Evolutionary conservation across 768 basidiomycete genomes (phyloP), one percentile per base, ranked within the genome.

Genomic region (Pulveroboletus sp.): DNA sequence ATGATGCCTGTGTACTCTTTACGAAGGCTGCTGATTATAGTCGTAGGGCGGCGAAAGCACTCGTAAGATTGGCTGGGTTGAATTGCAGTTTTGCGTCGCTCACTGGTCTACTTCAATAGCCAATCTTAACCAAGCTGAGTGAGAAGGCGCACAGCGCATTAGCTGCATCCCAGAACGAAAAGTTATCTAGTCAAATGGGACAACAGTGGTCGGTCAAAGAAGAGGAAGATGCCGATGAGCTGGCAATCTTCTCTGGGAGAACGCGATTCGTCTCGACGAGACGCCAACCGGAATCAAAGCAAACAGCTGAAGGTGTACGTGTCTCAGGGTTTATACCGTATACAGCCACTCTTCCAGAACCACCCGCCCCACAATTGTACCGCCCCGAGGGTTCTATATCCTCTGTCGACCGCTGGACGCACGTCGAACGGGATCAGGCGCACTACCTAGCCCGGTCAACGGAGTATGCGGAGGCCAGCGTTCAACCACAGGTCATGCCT

Each of bases 81-180:
- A 10, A 16, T 11, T 22, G 22, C 16, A 27, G 27, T 44, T 55
- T 37, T 19, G 19, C 29, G 27, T 41, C 40, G 45, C 43, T 54
- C 31, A 51, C 16, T 27, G 7, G 23, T 43, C 42, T 37, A 43
- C 16, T 46, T 23, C 40, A 40, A 12, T 49, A 63, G 86, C 77
- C 79, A 0, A 81, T 87, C 47, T 64, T 88, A 2, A 75, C 66
- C 3, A 80, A 73, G 48, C 69, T 88, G 17, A 75, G 73, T 12
- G 85, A 86, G 43, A 88, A 86, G 68, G 86, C 85, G 0, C 79
- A 76, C n/a, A 61, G 68, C 32, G 80, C 81, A 10, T 67, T 87
- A 2, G 67, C 73, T 9, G 54, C 69, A 1, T 76, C 73, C 10
- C 64, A 64, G 31, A 71, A 57, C 20, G 76, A 76, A 34, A 61